Percentiles rank a stretch among this genome's conserved stretches.
Evolutionary conservation across 129 eudicot genomes (phyloP).

Genomic region (Kitagawia praeruptora): DNA sequence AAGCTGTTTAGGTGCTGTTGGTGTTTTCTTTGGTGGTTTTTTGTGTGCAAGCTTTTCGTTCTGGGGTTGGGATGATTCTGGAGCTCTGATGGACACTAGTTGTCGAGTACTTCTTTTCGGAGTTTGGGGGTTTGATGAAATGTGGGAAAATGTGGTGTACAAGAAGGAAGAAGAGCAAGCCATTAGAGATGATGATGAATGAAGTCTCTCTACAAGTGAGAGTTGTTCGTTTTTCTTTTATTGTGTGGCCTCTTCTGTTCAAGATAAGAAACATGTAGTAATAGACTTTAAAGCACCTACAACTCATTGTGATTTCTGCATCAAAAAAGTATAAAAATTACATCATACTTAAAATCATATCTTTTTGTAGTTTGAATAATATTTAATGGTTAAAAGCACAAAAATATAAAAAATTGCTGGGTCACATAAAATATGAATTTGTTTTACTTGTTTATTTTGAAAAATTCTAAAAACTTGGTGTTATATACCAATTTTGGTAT

Average conservation of each 20-base stretch:
- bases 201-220: background rate
- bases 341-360: too few species aligned
- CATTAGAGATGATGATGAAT: slow-evolving; percentile 13
- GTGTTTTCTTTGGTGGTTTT: slow-evolving; percentile 18
- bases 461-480: too few species aligned
- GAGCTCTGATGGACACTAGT: slow-evolving; percentile 25
- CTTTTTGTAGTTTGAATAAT: too few species aligned
- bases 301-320: too few species aligned
- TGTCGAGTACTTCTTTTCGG: slow-evolving; percentile 2
- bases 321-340: too few species aligned
- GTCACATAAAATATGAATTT: too few species aligned
- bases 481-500: too few species aligned
- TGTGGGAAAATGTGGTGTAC: slow-evolving; percentile 19
- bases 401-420: too few species aligned
- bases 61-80: slow-evolving; percentile 41
- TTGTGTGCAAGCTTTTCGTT: slow-evolving; percentile 27
- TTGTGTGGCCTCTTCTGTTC: slow-evolving; percentile 9
- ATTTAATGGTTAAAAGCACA: too few species aligned
- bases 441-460: too few species aligned
- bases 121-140: slow-evolving; percentile 20
- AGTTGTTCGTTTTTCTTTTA: background rate
- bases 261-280: slow-evolving; percentile 18
- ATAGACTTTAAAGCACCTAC: too few species aligned
- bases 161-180: slow-evolving; percentile 32
- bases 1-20: slow-evolving; percentile 29